Conservation (phyloP, 192 early-diverging fungal genomes). For the Paraglomus brasilianum region DNA sequence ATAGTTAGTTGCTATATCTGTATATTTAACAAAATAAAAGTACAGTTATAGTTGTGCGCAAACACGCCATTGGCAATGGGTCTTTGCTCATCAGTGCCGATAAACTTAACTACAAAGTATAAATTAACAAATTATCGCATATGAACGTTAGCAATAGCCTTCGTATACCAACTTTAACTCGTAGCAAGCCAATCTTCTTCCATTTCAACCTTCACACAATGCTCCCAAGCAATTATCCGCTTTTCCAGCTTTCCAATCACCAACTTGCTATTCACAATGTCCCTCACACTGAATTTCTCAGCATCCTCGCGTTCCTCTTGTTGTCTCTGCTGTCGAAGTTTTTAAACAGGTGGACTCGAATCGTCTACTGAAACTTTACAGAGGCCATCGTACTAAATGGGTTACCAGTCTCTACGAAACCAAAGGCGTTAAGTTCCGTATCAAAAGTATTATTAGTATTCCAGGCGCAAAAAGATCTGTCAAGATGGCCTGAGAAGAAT, state of each 20-base stretch:
- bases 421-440: too few relatives aligned
- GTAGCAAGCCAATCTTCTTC: constrained; percentile 73
- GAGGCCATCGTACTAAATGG: constrained; percentile 20
- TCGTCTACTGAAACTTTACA: background rate
- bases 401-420: constrained; percentile 13
- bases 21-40: too few relatives aligned
- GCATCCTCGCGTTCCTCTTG: constrained; percentile 74
- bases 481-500: too few relatives aligned
- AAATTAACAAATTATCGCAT: constrained; percentile 34
- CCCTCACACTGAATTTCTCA: constrained; percentile 69
- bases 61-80: constrained; percentile 91
- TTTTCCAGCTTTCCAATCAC: constrained; percentile 82
- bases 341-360: constrained; percentile 57
- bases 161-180: constrained; percentile 94
- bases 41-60: too few relatives aligned
- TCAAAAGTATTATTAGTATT: too few relatives aligned
- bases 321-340: constrained; percentile 71
- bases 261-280: constrained; percentile 77
- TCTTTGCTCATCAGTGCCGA: constrained; percentile 74
- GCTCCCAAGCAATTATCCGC: constrained; percentile 85
- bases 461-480: too few relatives aligned
- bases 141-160: constrained; percentile 88
- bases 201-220: constrained; percentile 78
- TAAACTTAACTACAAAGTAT: constrained; percentile 40
- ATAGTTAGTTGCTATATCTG: too few relatives aligned